A percentile compares a stretch with the other conserved stretches of the same genome.
Evolutionary conservation across 768 basidiomycete genomes (phyloP).

Genomic region (Kwoniella bestiolae): DNA sequence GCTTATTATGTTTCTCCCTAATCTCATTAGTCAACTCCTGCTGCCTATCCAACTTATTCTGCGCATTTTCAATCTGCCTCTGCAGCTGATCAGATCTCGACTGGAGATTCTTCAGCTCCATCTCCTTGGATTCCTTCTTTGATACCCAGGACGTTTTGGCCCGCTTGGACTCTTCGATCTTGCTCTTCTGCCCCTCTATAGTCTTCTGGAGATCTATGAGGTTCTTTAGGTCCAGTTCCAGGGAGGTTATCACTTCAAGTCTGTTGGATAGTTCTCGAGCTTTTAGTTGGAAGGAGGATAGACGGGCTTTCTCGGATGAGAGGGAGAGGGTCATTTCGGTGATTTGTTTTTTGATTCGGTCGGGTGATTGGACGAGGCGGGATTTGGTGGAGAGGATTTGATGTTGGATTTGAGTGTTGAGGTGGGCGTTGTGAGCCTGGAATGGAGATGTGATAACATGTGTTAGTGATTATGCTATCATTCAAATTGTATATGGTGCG

Average conservation of each 20-base stretch:
- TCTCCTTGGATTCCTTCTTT: conserved; percentile 70
- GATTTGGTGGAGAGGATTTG: conserved; percentile 68
- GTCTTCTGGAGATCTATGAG: conserved; percentile 49
- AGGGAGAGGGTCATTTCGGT: conserved; percentile 71
- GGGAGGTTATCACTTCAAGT: conserved; percentile 69
- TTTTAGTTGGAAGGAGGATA: conserved; percentile 72
- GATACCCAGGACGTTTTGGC: conserved; percentile 71
- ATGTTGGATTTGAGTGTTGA: conserved; percentile 67
- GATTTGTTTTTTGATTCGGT: conserved; percentile 82
- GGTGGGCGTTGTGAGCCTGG: conserved; percentile 67
- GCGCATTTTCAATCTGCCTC: conserved; percentile 78
- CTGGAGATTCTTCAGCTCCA: conserved; percentile 72
- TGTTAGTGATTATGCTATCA: neutral
- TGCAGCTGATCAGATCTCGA: conserved; percentile 78
- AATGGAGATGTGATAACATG: neutral
- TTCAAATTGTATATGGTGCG: neutral
- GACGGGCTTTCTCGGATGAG: conserved; percentile 71
- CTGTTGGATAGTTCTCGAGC: conserved; percentile 76
- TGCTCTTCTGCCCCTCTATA: conserved; percentile 31
- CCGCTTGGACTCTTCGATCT: conserved; percentile 62
- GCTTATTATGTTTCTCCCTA: conserved; percentile 70
- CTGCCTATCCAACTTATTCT: conserved; percentile 78
- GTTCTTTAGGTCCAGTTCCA: conserved; percentile 65
- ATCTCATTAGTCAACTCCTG: conserved; percentile 81
- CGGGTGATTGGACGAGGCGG: conserved; percentile 88